Evolutionary conservation across 1,139 yeast genomes (phyloP).

Genomic region (Suzukiozyma palmioleophila): DNA sequence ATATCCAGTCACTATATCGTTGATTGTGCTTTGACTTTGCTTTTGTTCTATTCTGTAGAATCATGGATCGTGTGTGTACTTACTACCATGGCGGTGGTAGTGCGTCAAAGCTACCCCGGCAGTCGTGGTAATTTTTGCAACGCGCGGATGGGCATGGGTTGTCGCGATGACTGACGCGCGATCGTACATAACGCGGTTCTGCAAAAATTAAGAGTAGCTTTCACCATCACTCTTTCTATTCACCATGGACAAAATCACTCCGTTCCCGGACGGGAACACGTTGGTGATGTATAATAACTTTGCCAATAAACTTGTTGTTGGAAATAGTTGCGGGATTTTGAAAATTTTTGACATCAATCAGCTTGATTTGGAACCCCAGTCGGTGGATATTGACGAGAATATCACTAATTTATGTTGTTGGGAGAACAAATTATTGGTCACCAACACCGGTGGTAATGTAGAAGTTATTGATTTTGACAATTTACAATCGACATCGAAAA

Average conservation of each 20-base stretch:
- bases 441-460: conserved; percentile 34
- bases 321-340: conserved; percentile 47
- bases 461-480: conserved; percentile 23
- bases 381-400: conserved; percentile 47
- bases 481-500: conserved; percentile 14
- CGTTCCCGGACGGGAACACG: conserved; percentile 47
- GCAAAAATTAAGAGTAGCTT: too few relatives aligned
- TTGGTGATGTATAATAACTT: conserved; percentile 31
- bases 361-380: conserved; percentile 50
- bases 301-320: conserved; percentile 40
- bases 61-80: too few relatives aligned
- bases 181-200: too few relatives aligned
- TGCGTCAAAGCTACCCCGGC: too few relatives aligned
- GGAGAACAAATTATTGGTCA: conserved; percentile 18
- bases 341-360: conserved; percentile 45
- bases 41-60: too few relatives aligned
- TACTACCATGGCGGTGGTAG: too few relatives aligned
- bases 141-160: too few relatives aligned
- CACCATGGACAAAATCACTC: conserved; percentile 23
- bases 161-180: too few relatives aligned
- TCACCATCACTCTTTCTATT: too few relatives aligned
- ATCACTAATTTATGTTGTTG: conserved; percentile 28
- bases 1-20: too few relatives aligned
- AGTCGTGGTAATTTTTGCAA: too few relatives aligned
- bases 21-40: too few relatives aligned